Evolutionary conservation across 1,139 yeast species (phyloP).

Genomic region (Arxiozyma slooffiae): DNA sequence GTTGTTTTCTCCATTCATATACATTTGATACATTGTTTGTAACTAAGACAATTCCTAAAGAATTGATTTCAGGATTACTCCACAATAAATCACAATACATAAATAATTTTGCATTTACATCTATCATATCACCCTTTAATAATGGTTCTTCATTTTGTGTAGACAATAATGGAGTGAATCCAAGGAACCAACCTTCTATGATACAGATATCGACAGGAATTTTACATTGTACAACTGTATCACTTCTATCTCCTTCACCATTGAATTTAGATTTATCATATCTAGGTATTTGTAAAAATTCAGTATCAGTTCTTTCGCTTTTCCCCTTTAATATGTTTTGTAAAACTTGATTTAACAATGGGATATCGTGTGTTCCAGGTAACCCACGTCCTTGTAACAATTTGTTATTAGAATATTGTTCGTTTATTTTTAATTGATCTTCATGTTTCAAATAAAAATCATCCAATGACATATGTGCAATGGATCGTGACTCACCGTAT

Average conservation of each 20-base stretch:
- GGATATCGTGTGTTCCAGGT: constrained; percentile 88
- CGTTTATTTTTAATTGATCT: constrained; percentile 45
- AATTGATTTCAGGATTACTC: constrained; percentile 47
- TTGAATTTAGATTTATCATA: constrained; percentile 68
- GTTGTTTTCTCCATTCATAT: constrained; percentile 73
- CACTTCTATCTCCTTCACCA: constrained; percentile 73
- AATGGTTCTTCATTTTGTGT: constrained; percentile 17
- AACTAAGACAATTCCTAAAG: constrained; percentile 52
- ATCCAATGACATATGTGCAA: constrained; percentile 66
- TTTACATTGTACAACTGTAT: constrained; percentile 25
- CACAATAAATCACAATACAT: constrained; percentile 52
- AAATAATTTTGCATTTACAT: constrained; percentile 42
- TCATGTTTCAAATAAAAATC: constrained; percentile 67
- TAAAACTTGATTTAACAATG: constrained; percentile 26
- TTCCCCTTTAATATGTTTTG: constrained; percentile 18
- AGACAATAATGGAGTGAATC: constrained; percentile 45
- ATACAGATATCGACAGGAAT: constrained; percentile 52
- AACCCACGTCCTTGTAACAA: constrained; percentile 73
- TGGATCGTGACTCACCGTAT: constrained; percentile 28
- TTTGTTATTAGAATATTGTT: constrained; percentile 37
- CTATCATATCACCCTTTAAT: constrained; percentile 26
- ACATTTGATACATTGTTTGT: constrained; percentile 55
- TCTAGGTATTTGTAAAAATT: constrained; percentile 38
- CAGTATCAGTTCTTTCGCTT: constrained; percentile 9
- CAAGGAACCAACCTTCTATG: constrained; percentile 93